A percentile compares a stretch with the other conserved stretches of the same genome.
phyloP scores from a whole-genome alignment of 1,139 yeast species.

The Geotrichum histeridarum region DNA sequence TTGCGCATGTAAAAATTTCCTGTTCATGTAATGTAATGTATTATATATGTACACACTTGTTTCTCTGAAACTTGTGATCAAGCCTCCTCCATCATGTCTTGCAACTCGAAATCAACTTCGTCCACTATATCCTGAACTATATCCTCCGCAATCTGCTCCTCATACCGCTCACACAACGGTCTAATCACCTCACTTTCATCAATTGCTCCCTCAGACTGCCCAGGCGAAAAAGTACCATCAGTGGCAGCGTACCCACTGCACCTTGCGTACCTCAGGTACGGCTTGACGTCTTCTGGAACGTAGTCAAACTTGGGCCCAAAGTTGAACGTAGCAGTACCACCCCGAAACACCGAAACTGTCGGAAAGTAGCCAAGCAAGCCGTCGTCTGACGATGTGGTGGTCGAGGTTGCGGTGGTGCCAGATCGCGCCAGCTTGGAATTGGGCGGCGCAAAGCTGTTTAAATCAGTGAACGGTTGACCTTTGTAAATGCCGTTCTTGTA shows the following conservation, averaged over 20 bases:
- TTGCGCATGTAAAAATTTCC: too few relatives aligned
- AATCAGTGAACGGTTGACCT: constrained; percentile 61
- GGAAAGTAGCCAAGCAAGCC: constrained; percentile 90
- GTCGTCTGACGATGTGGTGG: constrained; percentile 48
- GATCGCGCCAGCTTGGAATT: constrained; percentile 40
- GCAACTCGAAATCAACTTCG: constrained; percentile 67
- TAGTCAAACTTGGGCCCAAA: constrained; percentile 62
- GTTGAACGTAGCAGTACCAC: constrained; percentile 68
- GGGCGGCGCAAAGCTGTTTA: constrained; percentile 79
- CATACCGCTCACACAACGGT: constrained; percentile 58
- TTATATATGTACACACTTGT: too few relatives aligned
- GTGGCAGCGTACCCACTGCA: constrained; percentile 48
- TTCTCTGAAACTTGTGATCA: too few relatives aligned
- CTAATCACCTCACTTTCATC: constrained; percentile 35
- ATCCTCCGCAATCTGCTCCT: constrained; percentile 73
- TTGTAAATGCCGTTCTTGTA: constrained; percentile 70
- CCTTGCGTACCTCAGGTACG: constrained; percentile 37
- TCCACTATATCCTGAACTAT: constrained; percentile 78
- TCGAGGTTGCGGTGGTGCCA: constrained; percentile 14
- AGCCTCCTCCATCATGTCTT: constrained; percentile 36
- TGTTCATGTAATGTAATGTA: not conserved
- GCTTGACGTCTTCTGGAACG: constrained; percentile 36
- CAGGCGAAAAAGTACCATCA: too few relatives aligned
- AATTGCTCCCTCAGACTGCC: too few relatives aligned
- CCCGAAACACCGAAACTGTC: constrained; percentile 74